Evolutionary conservation across 129 eudicot genomes (phyloP).

Genomic region (Scalesia atractyloides): DNA sequence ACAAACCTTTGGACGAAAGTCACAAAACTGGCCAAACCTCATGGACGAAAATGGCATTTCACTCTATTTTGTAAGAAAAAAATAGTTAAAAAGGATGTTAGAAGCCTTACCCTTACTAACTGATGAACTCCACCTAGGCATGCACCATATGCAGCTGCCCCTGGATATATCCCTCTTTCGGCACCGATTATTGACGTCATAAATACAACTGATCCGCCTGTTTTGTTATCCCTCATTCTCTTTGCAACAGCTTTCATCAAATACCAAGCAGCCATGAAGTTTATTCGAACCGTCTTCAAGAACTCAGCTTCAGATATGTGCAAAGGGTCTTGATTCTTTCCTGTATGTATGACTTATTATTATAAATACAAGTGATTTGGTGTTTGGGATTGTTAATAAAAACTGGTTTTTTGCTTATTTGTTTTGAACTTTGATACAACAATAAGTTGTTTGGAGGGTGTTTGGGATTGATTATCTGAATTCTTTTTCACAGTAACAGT

Average conservation of each 20-base stretch:
- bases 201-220: constrained; percentile 85
- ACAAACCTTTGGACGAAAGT: no score
- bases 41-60: no score
- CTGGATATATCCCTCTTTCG: constrained; percentile 90
- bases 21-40: no score
- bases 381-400: background rate
- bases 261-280: constrained; percentile 86
- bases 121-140: constrained; percentile 82
- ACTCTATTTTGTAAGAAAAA: no score
- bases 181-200: constrained; percentile 84
- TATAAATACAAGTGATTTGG: background rate
- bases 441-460: background rate
- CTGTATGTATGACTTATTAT: constrained; percentile 45
- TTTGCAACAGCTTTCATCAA: constrained; percentile 71
- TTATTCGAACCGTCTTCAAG: constrained; percentile 73
- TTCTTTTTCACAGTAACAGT: no score
- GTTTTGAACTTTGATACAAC: background rate
- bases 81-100: background rate
- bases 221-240: constrained; percentile 77
- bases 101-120: constrained; percentile 68
- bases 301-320: constrained; percentile 63
- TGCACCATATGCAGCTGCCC: constrained; percentile 93
- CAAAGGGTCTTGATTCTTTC: constrained; percentile 82
- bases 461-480: no score
- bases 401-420: background rate